Percentiles rank a stretch among this genome's conserved stretches.
Conservation (phyloP, 495 filamentous ascomycete genomes). For the Pyrenula aspistea region DNA sequence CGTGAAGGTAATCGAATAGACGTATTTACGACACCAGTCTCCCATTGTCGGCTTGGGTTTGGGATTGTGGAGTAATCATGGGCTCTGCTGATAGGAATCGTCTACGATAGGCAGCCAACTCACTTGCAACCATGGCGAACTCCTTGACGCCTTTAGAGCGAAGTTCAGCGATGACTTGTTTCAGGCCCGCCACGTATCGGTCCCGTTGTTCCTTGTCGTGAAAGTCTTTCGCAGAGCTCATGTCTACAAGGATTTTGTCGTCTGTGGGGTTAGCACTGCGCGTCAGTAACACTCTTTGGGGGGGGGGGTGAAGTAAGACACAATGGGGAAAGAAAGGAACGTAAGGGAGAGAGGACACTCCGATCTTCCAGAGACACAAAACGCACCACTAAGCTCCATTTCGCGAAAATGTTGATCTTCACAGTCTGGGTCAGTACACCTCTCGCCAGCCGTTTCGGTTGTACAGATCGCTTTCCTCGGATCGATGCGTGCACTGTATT, state of each 20-base stretch:
- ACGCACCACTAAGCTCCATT: constrained; percentile 76
- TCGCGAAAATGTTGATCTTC: constrained; percentile 69
- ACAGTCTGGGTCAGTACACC: constrained; percentile 63
- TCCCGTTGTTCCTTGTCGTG: constrained; percentile 56
- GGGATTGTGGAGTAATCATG: no score
- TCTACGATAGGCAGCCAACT: constrained; percentile 75
- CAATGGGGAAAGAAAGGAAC: constrained; percentile 3
- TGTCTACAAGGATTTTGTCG: constrained; percentile 73
- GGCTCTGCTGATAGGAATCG: constrained; percentile 24
- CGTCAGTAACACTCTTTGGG: constrained; percentile 44
- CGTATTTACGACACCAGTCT: no score
- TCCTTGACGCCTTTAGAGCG: constrained; percentile 64
- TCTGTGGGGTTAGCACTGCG: constrained; percentile 50
- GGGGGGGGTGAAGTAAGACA: constrained; percentile 2
- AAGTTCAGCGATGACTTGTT: constrained; percentile 62
- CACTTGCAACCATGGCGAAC: constrained; percentile 65
- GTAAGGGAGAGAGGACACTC: constrained; percentile 3
- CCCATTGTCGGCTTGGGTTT: no score
- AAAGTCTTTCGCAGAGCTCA: constrained; percentile 62
- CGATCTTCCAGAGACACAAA: background rate
- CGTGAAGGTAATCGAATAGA: no score
- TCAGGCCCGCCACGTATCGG: constrained; percentile 64
- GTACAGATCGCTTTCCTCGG: constrained; percentile 59
- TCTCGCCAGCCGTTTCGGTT: constrained; percentile 57
- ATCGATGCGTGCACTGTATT: constrained; percentile 83